Evolutionary conservation across 2,329 filamentous ascomycete genomes (phyloP).

Genomic region (Remersonia thermophila): DNA sequence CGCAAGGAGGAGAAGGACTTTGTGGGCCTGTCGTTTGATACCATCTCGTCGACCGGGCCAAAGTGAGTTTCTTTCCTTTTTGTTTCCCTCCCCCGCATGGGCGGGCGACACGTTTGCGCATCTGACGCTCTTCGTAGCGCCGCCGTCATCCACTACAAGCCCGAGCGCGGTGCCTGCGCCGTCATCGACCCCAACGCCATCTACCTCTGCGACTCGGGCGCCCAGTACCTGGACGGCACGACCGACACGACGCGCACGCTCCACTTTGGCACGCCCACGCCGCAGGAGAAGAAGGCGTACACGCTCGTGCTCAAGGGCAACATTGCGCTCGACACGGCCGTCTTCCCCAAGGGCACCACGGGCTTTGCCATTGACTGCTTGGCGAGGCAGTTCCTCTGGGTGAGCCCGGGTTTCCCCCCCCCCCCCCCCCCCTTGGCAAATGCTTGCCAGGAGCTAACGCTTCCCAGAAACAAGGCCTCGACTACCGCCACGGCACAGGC

Average conservation of each 20-base stretch:
- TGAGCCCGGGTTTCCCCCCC: constrained; percentile 28
- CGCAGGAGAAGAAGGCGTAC: constrained; percentile 77
- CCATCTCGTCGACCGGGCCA: constrained; percentile 86
- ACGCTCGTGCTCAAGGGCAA: constrained; percentile 91
- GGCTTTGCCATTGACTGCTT: constrained; percentile 83
- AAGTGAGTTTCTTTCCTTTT: constrained; percentile 33
- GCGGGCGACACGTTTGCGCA: neutral
- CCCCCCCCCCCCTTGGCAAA: too few relatives aligned
- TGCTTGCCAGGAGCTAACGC: too few relatives aligned
- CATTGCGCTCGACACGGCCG: constrained; percentile 71
- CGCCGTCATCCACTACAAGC: constrained; percentile 91
- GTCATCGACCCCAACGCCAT: constrained; percentile 72
- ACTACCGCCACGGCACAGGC: constrained; percentile 92
- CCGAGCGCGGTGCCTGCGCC: constrained; percentile 70
- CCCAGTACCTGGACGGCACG: constrained; percentile 91
- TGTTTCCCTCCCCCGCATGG: too few relatives aligned
- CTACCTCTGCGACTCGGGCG: constrained; percentile 93
- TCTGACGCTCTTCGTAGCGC: constrained; percentile 44
- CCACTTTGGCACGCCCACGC: constrained; percentile 77
- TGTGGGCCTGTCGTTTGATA: constrained; percentile 84
- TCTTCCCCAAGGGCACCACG: constrained; percentile 91
- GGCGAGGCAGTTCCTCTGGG: constrained; percentile 87
- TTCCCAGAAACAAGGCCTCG: constrained; percentile 59
- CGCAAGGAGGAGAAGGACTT: constrained; percentile 60
- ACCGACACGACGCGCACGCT: constrained; percentile 91